Evolutionary conservation across 1,284 basidiomycete genomes (phyloP), one percentile per base, ranked within the genome.

Genomic region (Gymnopus androsaceus): DNA sequence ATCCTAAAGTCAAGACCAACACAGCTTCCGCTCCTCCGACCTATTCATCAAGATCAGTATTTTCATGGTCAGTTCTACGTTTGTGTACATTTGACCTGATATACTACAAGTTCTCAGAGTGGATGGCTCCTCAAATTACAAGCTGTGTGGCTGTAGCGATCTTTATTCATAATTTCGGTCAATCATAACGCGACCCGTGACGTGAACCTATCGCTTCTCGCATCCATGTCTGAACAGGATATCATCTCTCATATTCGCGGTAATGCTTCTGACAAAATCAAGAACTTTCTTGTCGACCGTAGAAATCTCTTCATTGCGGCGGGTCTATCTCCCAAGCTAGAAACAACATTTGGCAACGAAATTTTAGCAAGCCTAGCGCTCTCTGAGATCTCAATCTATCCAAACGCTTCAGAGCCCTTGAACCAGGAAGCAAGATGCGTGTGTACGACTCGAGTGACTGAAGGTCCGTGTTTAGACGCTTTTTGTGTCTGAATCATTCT

Each of bases 201-300:
- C 40, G 40, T 42, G 40, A 42, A 21, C 40, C 6, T 21, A 7
- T 42, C 21, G n/a, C 9, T 8, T 42, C 6, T 17, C 37, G 6
- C 37, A 5, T 48, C 21, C 12, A 50, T 50, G 48, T 50, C 48
- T 1, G 34, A 50, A n/a, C 23, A 25, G 19, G 28, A 52, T n/a
- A n/a, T n/a, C 30, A 34, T 42, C 14, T 51, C 50, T 25, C 50
- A 47, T 25, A 57, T 57, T 21, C 23, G 30, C 28, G 57, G 57
- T 2, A 55, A 58, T 47, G 57, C 57, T 23, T 52, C 57, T n/a
- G 47, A 55, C 37, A 47, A 44, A n/a, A 51, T 54, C 34, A 58
- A 58, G 23, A 19, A 23, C 2, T 41, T 51, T 27, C 44, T 58
- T 23, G 36, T 44, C 4, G 53, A 51, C 42, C 49, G 47, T 4